These are phyloP conservation scores for Suillus subluteus DNA, from an alignment of 768 basidiomycete genomes.

Conservation along the genomic window DNA sequence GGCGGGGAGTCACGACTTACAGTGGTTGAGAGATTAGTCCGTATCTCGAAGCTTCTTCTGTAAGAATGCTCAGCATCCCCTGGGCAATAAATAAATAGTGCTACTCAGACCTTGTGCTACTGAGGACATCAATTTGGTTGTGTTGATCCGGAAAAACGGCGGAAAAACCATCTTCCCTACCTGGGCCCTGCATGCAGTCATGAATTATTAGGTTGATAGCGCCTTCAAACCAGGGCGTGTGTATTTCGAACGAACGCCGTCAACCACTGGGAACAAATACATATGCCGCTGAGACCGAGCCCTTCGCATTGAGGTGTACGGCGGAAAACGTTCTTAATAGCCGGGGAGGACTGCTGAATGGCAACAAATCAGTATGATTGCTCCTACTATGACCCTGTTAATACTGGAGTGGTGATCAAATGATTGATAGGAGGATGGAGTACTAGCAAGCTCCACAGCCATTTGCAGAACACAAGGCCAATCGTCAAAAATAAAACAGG, in stretches of 20 bases:
- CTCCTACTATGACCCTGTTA: not conserved
- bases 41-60: not conserved
- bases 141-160: not conserved
- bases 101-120: not conserved
- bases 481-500: no score
- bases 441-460: no score
- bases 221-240: not conserved
- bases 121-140: not conserved
- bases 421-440: not conserved
- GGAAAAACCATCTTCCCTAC: not conserved
- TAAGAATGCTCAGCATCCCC: not conserved
- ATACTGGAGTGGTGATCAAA: not conserved
- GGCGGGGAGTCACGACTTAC: not conserved
- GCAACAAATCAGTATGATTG: not conserved
- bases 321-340: not conserved
- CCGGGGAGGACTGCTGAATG: not conserved
- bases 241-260: slow-evolving; percentile 5
- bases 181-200: not conserved
- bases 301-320: not conserved
- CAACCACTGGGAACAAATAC: not conserved
- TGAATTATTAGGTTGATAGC: not conserved
- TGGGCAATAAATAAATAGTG: not conserved
- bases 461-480: no score
- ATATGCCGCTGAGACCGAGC: not conserved
- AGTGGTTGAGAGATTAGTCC: not conserved